phyloP scores from a whole-genome alignment of 1,284 basidiomycete species.

The Golubevia pallescens region DNA sequence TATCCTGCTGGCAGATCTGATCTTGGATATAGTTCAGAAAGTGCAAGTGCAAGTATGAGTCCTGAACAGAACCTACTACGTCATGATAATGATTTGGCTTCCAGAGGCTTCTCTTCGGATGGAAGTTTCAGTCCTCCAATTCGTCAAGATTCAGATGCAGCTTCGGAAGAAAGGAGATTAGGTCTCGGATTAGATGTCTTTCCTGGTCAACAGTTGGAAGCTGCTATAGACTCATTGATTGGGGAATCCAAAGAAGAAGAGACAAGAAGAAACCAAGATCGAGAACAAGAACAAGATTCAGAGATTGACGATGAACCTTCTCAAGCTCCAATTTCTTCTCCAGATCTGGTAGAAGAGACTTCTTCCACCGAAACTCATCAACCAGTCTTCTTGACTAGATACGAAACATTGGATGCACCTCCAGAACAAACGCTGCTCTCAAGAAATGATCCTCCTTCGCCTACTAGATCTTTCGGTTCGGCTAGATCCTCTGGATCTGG shows the following conservation, averaged over 20 bases:
- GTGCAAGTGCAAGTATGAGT: neutral
- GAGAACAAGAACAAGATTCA: neutral
- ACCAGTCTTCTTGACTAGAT: neutral
- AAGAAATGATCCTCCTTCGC: neutral
- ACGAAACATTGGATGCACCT: neutral
- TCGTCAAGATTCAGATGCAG: neutral
- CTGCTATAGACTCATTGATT: neutral
- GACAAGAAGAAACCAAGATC: neutral
- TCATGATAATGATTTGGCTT: neutral
- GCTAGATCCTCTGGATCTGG: neutral
- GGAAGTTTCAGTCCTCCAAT: neutral
- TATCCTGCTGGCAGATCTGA: neutral
- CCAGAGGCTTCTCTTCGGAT: neutral
- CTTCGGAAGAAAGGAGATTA: neutral
- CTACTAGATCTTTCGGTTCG: neutral
- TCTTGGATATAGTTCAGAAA: neutral
- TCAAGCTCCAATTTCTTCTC: neutral
- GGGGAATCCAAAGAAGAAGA: neutral
- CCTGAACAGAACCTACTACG: neutral
- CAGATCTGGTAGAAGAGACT: neutral
- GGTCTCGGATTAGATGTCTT: neutral
- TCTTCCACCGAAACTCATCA: neutral
- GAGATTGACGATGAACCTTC: neutral
- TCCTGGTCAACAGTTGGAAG: neutral
- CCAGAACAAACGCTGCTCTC: neutral